phyloP scores from a whole-genome alignment of 805 yeast species.

The Teunomyces funiuensis region DNA sequence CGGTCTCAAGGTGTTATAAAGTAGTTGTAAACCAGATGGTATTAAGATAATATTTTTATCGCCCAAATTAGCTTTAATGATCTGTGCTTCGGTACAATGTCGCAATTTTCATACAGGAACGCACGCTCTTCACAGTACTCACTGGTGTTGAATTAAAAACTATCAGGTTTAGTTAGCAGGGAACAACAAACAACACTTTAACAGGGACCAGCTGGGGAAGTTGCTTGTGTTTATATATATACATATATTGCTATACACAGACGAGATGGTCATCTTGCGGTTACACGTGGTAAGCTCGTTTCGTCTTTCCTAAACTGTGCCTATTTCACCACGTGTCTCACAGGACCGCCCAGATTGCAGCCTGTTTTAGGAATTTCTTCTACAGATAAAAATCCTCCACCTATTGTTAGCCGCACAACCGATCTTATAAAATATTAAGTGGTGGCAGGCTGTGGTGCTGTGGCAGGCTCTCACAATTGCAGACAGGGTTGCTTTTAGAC shows the following conservation, averaged over 20 bases:
- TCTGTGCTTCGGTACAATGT: background rate
- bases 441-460: too few relatives aligned
- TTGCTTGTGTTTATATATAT: background rate
- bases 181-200: too few relatives aligned
- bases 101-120: background rate
- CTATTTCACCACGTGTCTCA: constrained; percentile 1
- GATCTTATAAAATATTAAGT: background rate
- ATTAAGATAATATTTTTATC: too few relatives aligned
- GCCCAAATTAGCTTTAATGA: background rate
- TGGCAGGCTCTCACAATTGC: too few relatives aligned
- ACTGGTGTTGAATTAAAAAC: too few relatives aligned
- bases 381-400: background rate
- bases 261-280: background rate
- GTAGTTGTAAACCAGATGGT: background rate
- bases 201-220: background rate
- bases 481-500: too few relatives aligned
- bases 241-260: too few relatives aligned
- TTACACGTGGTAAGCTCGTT: constrained; percentile 2
- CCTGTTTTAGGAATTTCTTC: constrained; percentile 1
- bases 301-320: background rate
- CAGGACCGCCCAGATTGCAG: background rate
- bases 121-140: too few relatives aligned
- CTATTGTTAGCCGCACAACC: constrained; percentile 1
- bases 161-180: too few relatives aligned
- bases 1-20: background rate